phyloP scores from a whole-genome alignment of 768 basidiomycete genomes.

The Pleurotus ostreatus region DNA sequence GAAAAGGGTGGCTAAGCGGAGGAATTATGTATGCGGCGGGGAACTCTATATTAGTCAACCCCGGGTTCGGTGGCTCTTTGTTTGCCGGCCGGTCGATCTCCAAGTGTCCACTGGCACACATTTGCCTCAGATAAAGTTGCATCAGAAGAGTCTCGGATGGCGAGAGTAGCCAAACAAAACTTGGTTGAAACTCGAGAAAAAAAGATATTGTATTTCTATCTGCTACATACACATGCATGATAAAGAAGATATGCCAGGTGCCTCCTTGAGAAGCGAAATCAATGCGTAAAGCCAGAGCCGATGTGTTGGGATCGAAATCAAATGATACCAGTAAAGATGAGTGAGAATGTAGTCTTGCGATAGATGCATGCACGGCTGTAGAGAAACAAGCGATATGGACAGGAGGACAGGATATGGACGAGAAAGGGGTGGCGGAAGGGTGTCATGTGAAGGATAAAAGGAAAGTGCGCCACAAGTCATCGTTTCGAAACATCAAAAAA shows the following conservation, averaged over 20 bases:
- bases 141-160: not conserved
- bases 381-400: conserved; percentile 21
- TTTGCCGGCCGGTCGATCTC: conserved; percentile 4
- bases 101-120: not conserved
- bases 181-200: not conserved
- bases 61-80: conserved; percentile 5
- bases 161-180: not conserved
- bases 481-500: not conserved
- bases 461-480: not conserved
- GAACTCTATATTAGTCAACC: conserved; percentile 6
- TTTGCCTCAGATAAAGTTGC: not conserved
- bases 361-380: conserved; percentile 49
- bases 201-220: conserved; percentile 8
- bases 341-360: conserved; percentile 15
- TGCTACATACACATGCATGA: conserved; percentile 10
- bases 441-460: not conserved
- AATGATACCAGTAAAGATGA: conserved; percentile 4
- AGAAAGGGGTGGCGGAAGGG: not conserved
- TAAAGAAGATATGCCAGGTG: conserved; percentile 34
- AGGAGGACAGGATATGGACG: not conserved
- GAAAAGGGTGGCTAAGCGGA: conserved; percentile 11
- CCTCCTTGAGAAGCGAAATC: conserved; percentile 63
- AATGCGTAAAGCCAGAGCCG: conserved; percentile 4
- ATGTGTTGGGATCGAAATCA: conserved; percentile 17
- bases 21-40: not conserved